Base-by-base conservation (phyloP, 257 asterid genomes). In the Mentha longifolia region DNA sequence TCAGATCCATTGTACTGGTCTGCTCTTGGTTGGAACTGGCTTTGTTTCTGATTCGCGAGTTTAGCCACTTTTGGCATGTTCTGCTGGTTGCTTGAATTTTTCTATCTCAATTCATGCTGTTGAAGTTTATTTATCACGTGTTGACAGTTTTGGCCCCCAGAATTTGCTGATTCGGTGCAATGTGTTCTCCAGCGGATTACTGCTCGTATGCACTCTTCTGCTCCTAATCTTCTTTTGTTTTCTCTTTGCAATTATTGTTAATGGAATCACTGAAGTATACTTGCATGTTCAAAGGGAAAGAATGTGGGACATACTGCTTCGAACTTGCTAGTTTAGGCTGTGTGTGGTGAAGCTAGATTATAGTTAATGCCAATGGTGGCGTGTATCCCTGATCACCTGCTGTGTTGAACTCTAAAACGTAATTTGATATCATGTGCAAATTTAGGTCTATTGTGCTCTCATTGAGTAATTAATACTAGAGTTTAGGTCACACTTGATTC, bases 1-100 rank as follows among this genome's bases (percentile, higher is more conserved):
- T 72, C 83, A 89, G 95, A 89, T 92, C 90, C 86, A 73, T 68
- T 49, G 41, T 28, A 13, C 35, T 22, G 51, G 39, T 61, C 47
- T 61, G 33, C 74, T 76, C 51, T 33, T 51, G 39, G 52, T 54
- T 50, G 74, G 46, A 60, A 37, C 52, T 39, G 61, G 55, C 37
- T 31, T 61, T 76, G 56, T 75, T 81, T 70, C 28, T 33, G 71
- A 46, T 73, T 37, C 54, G 39, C 62, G 61, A 22, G 64, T 25
- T 47, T 46, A 35, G 39, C 60, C 74, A 41, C 52, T 66, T 73
- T 65, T 31, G 70, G 46, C 39, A 9, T 14, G 47, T 55, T 57
- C 15, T 12, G 28, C 47, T 69, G 30, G 52, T 57, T 35, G 33
- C 61, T 55, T 68, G 39, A n/a, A 30, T 68, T 67, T 58, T 31